Percentiles rank a stretch among this genome's conserved stretches.
Conservation (phyloP, 2,329 filamentous ascomycete species). For the Scytalidium sp. region DNA sequence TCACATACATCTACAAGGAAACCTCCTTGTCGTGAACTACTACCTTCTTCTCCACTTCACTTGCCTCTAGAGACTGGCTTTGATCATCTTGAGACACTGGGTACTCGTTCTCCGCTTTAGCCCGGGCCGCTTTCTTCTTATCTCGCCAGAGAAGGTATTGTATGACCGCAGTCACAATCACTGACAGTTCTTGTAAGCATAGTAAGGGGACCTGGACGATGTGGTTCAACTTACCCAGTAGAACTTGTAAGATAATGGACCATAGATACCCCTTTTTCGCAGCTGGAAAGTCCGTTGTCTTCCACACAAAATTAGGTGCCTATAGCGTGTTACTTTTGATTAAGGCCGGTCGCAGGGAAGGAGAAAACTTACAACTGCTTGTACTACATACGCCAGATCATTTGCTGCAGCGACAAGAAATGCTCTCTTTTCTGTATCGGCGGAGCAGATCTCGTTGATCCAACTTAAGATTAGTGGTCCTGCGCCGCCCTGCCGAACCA, state of each 20-base stretch:
- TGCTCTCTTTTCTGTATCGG: constrained; percentile 27
- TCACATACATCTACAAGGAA: too few relatives aligned
- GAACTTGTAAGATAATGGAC: constrained; percentile 30
- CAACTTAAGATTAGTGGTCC: constrained; percentile 36
- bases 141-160: constrained; percentile 29
- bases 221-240: constrained; percentile 27
- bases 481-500: constrained; percentile 24
- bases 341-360: background rate
- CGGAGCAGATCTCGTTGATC: constrained; percentile 33
- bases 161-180: constrained; percentile 24
- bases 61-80: constrained; percentile 5
- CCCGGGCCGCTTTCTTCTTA: constrained; percentile 8
- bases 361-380: constrained; percentile 26
- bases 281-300: constrained; percentile 35
- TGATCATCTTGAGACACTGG: background rate
- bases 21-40: constrained; percentile 1
- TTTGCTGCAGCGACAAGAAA: constrained; percentile 29
- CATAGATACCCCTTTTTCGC: constrained; percentile 35
- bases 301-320: constrained; percentile 40
- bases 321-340: constrained; percentile 2
- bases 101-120: constrained; percentile 1
- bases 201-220: background rate
- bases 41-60: constrained; percentile 14
- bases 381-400: constrained; percentile 31
- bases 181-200: constrained; percentile 8